Base-by-base conservation (phyloP, 495 filamentous ascomycete species). In the Massariosphaeria phaeospora region DNA sequence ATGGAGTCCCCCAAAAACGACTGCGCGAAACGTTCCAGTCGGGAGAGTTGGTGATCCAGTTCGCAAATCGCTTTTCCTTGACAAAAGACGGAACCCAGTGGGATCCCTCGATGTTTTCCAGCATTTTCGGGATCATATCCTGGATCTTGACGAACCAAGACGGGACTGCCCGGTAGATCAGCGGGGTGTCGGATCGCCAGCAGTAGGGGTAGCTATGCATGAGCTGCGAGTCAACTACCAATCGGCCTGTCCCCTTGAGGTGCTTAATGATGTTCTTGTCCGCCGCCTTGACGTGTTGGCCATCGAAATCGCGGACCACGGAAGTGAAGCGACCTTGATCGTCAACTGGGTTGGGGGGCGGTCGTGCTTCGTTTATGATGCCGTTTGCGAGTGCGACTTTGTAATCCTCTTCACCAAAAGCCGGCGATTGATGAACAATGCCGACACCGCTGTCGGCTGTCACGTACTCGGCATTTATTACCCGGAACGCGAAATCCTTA, bases 11-110 rank as follows among this genome's bases (percentile, higher is more conserved):
- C 93, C 93, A 98, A 70, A 95, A 98, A 47, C 93, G 80, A 69
- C 95, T 96, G 34, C 93, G 79, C 39, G 89, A 94, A 31, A 98
- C 84, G 69, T 96, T 96, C 93, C 93, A 98, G 71, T 98, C 93
- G 35, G 86, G 82, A n/a, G 93, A 89, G 67, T 91, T 95, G 30
- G 79, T 75, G 53, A 90, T 89, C 87, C 94, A 95, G 68, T 77
- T 82, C 6, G 82, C 78, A 65, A 98, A 98, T 25, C 93, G 79
- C 51, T 84, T 86, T 55, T 96, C 91, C 69, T 96, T 97, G 35
- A 98, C 89, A 59, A 88, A 86, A 1, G 78, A 81, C 1, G 93
- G 93, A 10, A 96, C 91, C 93, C 93, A 98, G 66, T 95, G 89
- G 2, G 91, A 93, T 9, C 79, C 79, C 61, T 95, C 84, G 56